Conservation (phyloP, 805 yeast species). For the Sugiyamaella valdiviana region DNA sequence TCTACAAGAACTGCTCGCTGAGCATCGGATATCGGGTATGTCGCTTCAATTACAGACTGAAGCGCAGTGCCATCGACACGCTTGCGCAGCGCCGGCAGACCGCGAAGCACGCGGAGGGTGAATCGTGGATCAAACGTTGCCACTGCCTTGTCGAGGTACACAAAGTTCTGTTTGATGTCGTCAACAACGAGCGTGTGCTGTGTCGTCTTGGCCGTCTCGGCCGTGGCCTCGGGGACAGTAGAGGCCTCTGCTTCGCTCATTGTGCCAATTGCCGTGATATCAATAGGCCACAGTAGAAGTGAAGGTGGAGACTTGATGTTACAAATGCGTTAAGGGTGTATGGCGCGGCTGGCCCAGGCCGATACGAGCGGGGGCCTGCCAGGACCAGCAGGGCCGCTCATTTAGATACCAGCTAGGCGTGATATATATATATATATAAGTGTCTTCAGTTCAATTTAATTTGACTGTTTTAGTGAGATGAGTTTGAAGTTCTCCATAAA, state of each 20-base stretch:
- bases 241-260: background rate
- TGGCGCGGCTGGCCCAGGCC: no score
- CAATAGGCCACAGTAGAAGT: background rate
- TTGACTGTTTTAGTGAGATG: no score
- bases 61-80: slow-evolving; percentile 51
- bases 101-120: slow-evolving; percentile 78
- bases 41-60: slow-evolving; percentile 44
- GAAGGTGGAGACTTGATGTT: no score
- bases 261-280: background rate
- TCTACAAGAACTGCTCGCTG: slow-evolving; percentile 33
- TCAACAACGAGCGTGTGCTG: slow-evolving; percentile 14
- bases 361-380: no score
- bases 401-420: no score
- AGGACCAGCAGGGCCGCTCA: no score
- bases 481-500: no score
- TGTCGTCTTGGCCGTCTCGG: background rate
- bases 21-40: slow-evolving; percentile 49
- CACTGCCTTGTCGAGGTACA: slow-evolving; percentile 54
- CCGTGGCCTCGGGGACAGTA: background rate
- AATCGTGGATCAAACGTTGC: slow-evolving; percentile 77
- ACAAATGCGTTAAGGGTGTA: no score
- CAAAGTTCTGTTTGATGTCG: slow-evolving; percentile 38
- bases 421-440: no score
- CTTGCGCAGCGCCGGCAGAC: slow-evolving; percentile 68
- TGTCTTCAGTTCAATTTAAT: no score